Conservation (phyloP, 352 stramenopile species). For the Aphanomyces stellatus region DNA sequence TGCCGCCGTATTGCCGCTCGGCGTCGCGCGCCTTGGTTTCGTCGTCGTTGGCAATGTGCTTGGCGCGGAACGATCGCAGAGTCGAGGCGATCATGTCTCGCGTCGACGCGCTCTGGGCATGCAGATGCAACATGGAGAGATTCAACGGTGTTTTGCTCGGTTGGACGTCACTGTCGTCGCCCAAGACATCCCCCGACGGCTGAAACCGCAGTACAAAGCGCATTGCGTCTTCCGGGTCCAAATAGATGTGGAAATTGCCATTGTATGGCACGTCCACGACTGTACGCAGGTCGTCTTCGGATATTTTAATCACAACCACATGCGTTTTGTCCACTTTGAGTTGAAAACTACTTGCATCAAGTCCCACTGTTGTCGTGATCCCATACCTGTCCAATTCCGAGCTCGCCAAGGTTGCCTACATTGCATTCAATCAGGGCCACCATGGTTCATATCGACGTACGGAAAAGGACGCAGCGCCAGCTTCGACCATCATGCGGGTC, state of each 20-base stretch:
- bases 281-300: neutral
- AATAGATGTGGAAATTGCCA: neutral
- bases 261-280: constrained; percentile 9
- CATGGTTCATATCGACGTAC: too few species aligned
- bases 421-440: too few species aligned
- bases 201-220: constrained; percentile 14
- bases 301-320: constrained; percentile 1
- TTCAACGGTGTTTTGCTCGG: neutral
- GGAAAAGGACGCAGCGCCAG: neutral
- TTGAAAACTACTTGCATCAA: constrained; percentile 7
- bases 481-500: constrained; percentile 6
- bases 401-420: constrained; percentile 4
- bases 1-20: neutral
- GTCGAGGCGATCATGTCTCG: constrained; percentile 10
- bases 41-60: neutral
- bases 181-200: neutral
- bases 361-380: too few species aligned
- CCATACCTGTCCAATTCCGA: constrained; percentile 4
- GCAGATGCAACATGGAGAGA: neutral
- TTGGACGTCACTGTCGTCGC: neutral
- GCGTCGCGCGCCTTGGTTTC: neutral
- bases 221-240: neutral
- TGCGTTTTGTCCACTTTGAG: neutral
- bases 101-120: neutral
- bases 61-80: neutral